Evolutionary conservation across 2,329 filamentous ascomycete genomes (phyloP).

Genomic region (Teratosphaeria pseudoeucalypti): DNA sequence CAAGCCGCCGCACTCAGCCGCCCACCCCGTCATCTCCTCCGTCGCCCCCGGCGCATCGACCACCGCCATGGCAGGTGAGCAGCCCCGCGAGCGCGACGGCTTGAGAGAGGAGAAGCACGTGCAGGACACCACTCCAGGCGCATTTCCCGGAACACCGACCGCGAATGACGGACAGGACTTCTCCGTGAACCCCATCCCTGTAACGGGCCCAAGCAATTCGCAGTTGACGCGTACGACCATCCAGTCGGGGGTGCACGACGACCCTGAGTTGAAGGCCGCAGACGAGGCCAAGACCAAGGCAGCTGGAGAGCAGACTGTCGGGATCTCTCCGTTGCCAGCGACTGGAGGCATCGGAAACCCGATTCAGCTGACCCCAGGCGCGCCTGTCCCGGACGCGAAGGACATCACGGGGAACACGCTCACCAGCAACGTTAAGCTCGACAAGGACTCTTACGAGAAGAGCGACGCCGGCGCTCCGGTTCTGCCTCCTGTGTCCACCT

Average conservation of each 20-base stretch:
- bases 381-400: conserved; percentile 62
- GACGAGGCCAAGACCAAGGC: conserved; percentile 4
- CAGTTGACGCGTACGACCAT: conserved; percentile 60
- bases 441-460: conserved; percentile 80
- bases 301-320: conserved; percentile 29
- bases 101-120: conserved; percentile 5
- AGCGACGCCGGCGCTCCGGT: conserved; percentile 47
- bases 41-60: conserved; percentile 60
- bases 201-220: conserved; percentile 15
- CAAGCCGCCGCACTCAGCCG: conserved; percentile 36
- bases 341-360: conserved; percentile 61
- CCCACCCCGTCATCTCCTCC: conserved; percentile 50
- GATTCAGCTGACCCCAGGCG: conserved; percentile 65
- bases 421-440: conserved; percentile 49
- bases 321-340: conserved; percentile 49
- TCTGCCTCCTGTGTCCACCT: conserved; percentile 37
- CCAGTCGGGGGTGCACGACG: conserved; percentile 52
- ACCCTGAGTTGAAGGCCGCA: conserved; percentile 46
- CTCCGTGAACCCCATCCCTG: conserved; percentile 49
- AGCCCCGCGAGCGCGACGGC: conserved; percentile 42
- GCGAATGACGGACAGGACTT: conserved; percentile 39
- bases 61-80: conserved; percentile 55
- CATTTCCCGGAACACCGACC: conserved; percentile 63
- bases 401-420: conserved; percentile 60
- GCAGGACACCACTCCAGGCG: conserved; percentile 44